Conservation (phyloP, 2,329 filamentous ascomycete species). For the Gliomastix tumulicola region DNA sequence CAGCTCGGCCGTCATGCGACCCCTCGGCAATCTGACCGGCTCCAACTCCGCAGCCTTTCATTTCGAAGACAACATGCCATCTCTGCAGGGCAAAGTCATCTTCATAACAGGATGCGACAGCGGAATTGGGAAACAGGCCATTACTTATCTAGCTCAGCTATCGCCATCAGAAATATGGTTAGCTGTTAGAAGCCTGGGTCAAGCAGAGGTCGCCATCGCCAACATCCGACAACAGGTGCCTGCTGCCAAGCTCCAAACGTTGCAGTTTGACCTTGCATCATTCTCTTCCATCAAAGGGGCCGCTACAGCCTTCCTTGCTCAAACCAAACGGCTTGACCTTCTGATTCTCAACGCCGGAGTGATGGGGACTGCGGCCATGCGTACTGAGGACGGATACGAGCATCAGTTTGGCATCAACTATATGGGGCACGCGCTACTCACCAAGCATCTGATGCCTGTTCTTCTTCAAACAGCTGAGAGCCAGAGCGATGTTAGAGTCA, state of each 20-base stretch:
- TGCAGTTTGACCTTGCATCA: neutral
- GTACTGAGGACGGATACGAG: constrained; percentile 12
- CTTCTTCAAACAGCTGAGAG: constrained; percentile 19
- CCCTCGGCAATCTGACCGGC: neutral
- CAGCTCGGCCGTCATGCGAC: neutral
- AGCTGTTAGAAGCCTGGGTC: neutral
- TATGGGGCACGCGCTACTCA: constrained; percentile 45
- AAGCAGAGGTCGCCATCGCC: neutral
- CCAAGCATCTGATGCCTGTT: constrained; percentile 34
- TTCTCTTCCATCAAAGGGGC: constrained; percentile 10
- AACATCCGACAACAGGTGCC: neutral
- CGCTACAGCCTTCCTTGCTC: constrained; percentile 8
- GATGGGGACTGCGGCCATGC: constrained; percentile 8
- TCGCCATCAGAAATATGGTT: neutral
- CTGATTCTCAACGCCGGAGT: constrained; percentile 13
- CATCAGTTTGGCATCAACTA: constrained; percentile 45
- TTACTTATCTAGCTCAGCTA: neutral
- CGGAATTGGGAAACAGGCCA: neutral
- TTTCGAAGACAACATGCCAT: neutral
- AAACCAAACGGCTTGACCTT: constrained; percentile 9
- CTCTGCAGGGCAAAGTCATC: neutral
- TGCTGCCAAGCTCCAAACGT: neutral
- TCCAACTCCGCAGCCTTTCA: neutral
- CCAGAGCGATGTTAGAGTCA: constrained; percentile 10
- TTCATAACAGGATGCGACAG: neutral